Evolutionary conservation across 2,329 filamentous ascomycete genomes (phyloP), one percentile per base, ranked within the genome.

Genomic region (Penicillium sp.): DNA sequence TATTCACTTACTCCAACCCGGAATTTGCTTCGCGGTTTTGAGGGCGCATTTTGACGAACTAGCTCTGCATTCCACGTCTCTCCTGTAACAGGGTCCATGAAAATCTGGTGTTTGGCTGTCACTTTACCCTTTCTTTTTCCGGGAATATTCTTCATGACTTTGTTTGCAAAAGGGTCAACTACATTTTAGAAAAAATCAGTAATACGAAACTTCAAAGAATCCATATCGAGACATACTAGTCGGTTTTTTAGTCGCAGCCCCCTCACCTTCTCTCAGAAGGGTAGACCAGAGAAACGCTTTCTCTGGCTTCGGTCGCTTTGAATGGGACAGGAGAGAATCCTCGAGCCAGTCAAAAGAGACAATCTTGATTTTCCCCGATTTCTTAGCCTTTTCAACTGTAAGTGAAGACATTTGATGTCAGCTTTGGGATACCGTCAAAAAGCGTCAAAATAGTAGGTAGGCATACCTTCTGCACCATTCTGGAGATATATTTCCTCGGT

Each of bases 61-160:
- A 94, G 71, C 0, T 77, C 76, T 51, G 89, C 72, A 48, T 85
- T 77, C 70, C 90, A 90, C 4, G 74, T 68, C 65, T 90, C 89
- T 43, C 79, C 80, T 0, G 79, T 63, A 13, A 41, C 79, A 3
- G 62, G 49, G 65, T 94, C 89, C 16, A 69, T 72, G 69, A 87
- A 90, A 54, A 88, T 69, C 53, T 83, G 84, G 63, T 85, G 83
- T n/a, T 82, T 73, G 30, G 77, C 84, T 86, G n/a, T 5, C n/a
- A 6, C 27, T 14, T 41, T 41, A 13, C 39, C 22, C 22, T 41
- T 41, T 41, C 39, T 18, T 18, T 13, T 31, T 44, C 3, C 20
- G 20, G 20, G 20, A 4, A 41, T 44, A n/a, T 28, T 28, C 18
- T 31, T 45, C 2, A n/a, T 9, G 16, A 28, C n/a, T n/a, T 18